phyloP scores from a whole-genome alignment of 306 rosid genomes.

The Cicer judaicum region DNA sequence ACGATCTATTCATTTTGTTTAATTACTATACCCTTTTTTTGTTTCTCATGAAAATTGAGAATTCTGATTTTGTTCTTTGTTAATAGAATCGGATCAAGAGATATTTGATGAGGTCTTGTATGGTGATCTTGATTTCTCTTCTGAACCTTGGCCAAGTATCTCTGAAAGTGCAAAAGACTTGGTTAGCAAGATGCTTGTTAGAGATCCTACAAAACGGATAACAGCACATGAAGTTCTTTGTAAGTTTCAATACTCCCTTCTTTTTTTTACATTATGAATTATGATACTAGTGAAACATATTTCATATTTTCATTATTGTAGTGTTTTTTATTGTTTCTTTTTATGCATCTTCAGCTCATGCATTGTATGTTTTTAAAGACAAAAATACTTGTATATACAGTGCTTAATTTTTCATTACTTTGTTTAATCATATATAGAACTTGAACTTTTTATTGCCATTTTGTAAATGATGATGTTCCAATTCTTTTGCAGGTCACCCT shows the following conservation, averaged over 20 bases:
- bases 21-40: neutral
- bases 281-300: neutral
- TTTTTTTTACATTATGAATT: neutral
- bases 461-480: slow-evolving; percentile 19
- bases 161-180: slow-evolving; percentile 83
- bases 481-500: slow-evolving; percentile 71
- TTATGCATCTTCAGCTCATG: too few species aligned
- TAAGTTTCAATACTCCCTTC: slow-evolving; percentile 49
- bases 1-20: slow-evolving; percentile 13
- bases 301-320: neutral
- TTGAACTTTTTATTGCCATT: slow-evolving; percentile 14
- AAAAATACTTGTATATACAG: too few species aligned
- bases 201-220: slow-evolving; percentile 71
- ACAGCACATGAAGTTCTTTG: slow-evolving; percentile 78
- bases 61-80: slow-evolving; percentile 25
- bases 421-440: neutral
- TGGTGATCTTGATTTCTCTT: slow-evolving; percentile 74
- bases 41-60: slow-evolving; percentile 16
- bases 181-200: slow-evolving; percentile 69
- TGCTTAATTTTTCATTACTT: neutral
- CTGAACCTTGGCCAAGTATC: slow-evolving; percentile 83
- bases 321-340: too few species aligned
- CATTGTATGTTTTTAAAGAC: too few species aligned
- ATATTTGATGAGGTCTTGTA: slow-evolving; percentile 67
- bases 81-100: slow-evolving; percentile 68